These are phyloP conservation scores for Talaromyces sp. DNA, from an alignment of 2,329 filamentous ascomycete genomes.

Conservation along the genomic window DNA sequence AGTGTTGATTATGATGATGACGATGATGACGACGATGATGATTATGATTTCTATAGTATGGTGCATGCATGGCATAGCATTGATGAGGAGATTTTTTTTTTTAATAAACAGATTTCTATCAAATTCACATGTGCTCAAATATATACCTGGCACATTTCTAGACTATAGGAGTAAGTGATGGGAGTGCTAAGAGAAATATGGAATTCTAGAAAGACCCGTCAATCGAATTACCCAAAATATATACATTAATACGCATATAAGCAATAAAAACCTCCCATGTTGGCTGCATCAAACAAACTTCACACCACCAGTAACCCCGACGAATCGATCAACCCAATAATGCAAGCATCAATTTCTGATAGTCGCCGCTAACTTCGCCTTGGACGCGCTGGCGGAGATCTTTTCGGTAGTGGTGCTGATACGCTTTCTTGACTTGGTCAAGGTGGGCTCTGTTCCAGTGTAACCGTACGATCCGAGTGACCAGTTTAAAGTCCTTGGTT, in stretches of 20 bases:
- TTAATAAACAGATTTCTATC: background rate
- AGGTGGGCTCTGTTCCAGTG: slow-evolving; percentile 80
- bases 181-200: too few species aligned
- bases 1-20: background rate
- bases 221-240: background rate
- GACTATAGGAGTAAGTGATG: too few species aligned
- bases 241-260: background rate
- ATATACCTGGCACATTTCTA: too few species aligned
- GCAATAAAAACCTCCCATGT: background rate
- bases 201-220: background rate
- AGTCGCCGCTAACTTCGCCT: slow-evolving; percentile 82
- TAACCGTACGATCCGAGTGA: slow-evolving; percentile 69
- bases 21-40: background rate
- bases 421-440: slow-evolving; percentile 73
- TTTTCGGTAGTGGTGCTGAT: slow-evolving; percentile 64
- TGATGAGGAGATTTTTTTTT: background rate
- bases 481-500: slow-evolving; percentile 77
- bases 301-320: background rate
- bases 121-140: background rate
- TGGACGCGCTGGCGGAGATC: slow-evolving; percentile 67
- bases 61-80: background rate
- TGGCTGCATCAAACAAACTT: too few species aligned
- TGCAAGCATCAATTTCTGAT: slow-evolving; percentile 70
- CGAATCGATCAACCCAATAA: slow-evolving; percentile 39
- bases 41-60: background rate